Evolutionary conservation across 441 rosid genomes (phyloP).

Genomic region (Arabidopsis hybrid): DNA sequence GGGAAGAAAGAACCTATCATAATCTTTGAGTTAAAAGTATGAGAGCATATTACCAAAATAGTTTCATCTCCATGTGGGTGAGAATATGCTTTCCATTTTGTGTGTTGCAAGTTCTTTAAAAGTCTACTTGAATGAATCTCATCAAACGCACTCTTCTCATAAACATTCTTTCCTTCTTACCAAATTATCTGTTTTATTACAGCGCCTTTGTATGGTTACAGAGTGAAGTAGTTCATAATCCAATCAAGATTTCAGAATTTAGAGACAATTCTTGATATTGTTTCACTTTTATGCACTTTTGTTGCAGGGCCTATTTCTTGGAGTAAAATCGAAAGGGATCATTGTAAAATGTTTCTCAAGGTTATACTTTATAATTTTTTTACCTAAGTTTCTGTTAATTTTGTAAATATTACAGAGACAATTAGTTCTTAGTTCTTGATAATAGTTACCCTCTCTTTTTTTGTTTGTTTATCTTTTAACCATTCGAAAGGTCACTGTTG

Average conservation of each 20-base stretch:
- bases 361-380: background rate
- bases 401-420: background rate
- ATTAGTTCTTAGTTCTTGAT: background rate
- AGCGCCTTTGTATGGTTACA: background rate
- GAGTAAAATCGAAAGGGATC: background rate
- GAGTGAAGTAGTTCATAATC: constrained; percentile 9
- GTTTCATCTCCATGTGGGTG: constrained; percentile 47
- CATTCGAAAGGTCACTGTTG: constrained; percentile 16
- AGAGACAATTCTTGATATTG: background rate
- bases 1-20: constrained; percentile 47
- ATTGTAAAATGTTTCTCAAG: constrained; percentile 1
- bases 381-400: background rate
- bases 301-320: background rate
- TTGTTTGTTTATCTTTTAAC: background rate
- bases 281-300: background rate
- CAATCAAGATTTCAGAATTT: background rate
- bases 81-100: constrained; percentile 46
- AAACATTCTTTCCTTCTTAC: constrained; percentile 17
- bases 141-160: constrained; percentile 33
- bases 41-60: constrained; percentile 44
- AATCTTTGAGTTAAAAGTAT: constrained; percentile 35
- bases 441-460: background rate
- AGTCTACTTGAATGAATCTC: constrained; percentile 41
- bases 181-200: background rate
- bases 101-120: constrained; percentile 40